Evolutionary conservation across 306 rosid species (phyloP), one percentile per base, ranked within the genome.

Genomic region (Rosa multiflora): DNA sequence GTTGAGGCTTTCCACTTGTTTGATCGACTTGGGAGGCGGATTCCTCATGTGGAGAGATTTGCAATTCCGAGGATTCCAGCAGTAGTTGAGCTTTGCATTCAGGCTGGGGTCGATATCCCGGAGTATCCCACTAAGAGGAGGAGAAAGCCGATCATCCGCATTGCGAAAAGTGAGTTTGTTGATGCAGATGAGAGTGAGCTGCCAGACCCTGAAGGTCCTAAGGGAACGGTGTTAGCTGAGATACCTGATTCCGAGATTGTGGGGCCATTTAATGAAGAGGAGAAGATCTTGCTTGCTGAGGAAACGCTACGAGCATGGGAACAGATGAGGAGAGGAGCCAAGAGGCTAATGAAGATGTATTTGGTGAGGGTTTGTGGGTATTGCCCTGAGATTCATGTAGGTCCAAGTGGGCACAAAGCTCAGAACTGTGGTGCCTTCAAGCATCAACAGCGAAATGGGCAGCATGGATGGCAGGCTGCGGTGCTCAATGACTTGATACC

Each of bases 381-480:
- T 84, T 93, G 98, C 82, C 99, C 98, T 0, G 99, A 95, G 88
- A 81, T 95, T 42, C 97, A 95, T 75, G 89, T 95, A 0, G 97
- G 99, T 68, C 86, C 94, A 8, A 79, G 51, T 0, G 99, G 96
- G 26, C 96, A 91, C 91, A 91, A 91, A 85, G 96, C 99, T 29
- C 98, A 95, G 85, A 93, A 91, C 84, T 95, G 99, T 44, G 98
- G 99, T 26, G 94, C 93, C 1, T 93, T 85, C 70, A 95, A 93
- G 81, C 99, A 93, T 90, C 99, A 93, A 68, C 99, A 95, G 82
- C 89, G 99, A 64, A 95, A 95, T 8, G 99, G 99, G 81, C 98
- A 93, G 84, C 99, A 95, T 39, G 98, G 99, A 76, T 95, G 98
- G 98, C 98, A 95, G 75, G 69, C 94, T 4, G 91, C 98, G 0